Conservation (phyloP, 257 asterid species). For the Ajuga chamaepitys region DNA sequence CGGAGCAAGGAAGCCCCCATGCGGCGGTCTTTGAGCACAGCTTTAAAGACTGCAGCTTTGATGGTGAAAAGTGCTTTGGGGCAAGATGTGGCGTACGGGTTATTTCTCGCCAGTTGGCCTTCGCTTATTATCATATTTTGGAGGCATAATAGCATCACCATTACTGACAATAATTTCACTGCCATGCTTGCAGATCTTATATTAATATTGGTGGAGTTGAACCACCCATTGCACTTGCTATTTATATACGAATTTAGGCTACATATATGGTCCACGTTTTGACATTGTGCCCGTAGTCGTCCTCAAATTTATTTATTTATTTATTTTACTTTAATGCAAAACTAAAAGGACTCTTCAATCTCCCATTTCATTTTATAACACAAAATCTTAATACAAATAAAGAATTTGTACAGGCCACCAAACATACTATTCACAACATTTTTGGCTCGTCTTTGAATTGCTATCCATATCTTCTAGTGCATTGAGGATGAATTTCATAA, state of each 20-base stretch:
- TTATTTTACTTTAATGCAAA: too few species aligned
- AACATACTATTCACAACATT: too few species aligned
- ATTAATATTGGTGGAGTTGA: too few species aligned
- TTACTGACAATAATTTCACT: not conserved
- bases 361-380: too few species aligned
- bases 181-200: not conserved
- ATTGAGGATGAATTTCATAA: too few species aligned
- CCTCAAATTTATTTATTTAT: too few species aligned
- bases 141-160: not conserved
- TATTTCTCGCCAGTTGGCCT: constrained; percentile 23
- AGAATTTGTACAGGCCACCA: too few species aligned
- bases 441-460: too few species aligned
- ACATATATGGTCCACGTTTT: not conserved
- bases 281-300: not conserved
- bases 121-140: not conserved
- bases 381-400: too few species aligned
- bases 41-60: constrained; percentile 21
- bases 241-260: not conserved
- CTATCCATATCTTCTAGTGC: too few species aligned
- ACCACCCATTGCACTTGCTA: not conserved
- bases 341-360: too few species aligned
- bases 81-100: constrained; percentile 37
- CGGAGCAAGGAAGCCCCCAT: constrained; percentile 67
- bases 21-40: constrained; percentile 46
- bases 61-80: constrained; percentile 46